These are phyloP conservation scores for Brettanomyces anomalus DNA, from an alignment of 805 yeast species.

Conservation along the genomic window DNA sequence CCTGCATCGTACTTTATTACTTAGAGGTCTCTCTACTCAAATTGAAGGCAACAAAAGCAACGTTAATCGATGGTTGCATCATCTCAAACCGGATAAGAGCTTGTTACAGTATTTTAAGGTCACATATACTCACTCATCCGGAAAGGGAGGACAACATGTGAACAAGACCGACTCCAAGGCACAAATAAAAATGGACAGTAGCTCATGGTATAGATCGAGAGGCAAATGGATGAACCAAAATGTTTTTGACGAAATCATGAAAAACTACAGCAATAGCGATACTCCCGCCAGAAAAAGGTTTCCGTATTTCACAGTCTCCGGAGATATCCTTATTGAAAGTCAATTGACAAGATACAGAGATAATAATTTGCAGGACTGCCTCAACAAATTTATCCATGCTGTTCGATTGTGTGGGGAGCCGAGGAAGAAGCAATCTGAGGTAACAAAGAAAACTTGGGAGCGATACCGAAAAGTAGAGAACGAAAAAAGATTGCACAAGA, in stretches of 20 bases:
- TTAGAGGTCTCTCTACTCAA: no score
- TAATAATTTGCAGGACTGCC: conserved; percentile 36
- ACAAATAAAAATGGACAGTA: conserved; percentile 21
- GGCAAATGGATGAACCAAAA: conserved; percentile 35
- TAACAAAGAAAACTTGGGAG: conserved; percentile 35
- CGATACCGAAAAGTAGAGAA: conserved; percentile 18
- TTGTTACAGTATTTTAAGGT: conserved; percentile 24
- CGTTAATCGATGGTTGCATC: neutral
- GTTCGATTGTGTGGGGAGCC: conserved; percentile 30
- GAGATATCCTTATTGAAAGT: conserved; percentile 18
- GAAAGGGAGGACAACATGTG: conserved; percentile 57
- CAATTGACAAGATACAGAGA: conserved; percentile 32
- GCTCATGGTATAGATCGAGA: conserved; percentile 30
- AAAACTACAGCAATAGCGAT: conserved; percentile 11
- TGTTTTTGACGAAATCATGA: conserved; percentile 25
- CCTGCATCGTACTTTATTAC: neutral
- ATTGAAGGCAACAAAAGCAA: no score
- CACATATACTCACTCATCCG: conserved; percentile 41
- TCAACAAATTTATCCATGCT: conserved; percentile 33
- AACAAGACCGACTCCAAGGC: conserved; percentile 48
- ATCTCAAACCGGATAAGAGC: neutral
- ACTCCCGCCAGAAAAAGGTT: conserved; percentile 13
- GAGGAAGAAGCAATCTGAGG: conserved; percentile 30
- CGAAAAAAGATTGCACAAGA: conserved; percentile 13
- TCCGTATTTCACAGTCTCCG: conserved; percentile 19